phyloP scores from a whole-genome alignment of 208 protist genomes.

The Zelonia costaricensis region DNA sequence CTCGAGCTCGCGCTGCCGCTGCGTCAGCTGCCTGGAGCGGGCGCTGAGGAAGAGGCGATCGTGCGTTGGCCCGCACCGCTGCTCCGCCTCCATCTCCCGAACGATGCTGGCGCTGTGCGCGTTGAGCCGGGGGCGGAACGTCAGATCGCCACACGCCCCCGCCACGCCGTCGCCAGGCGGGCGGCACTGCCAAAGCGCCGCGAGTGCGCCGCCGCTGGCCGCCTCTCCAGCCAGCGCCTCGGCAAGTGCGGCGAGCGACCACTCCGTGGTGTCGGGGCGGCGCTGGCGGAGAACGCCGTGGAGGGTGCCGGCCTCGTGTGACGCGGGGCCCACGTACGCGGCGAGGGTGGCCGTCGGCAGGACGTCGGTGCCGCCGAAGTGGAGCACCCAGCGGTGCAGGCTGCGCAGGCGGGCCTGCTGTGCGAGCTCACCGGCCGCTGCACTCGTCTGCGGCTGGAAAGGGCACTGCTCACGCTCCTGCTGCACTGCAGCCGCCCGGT shows the following conservation, averaged over 20 bases:
- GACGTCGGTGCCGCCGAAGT: constrained; percentile 11
- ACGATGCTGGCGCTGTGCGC: constrained; percentile 22
- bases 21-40: constrained; percentile 35
- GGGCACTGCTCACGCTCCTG: constrained; percentile 6
- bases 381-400: constrained; percentile 24
- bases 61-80: constrained; percentile 29
- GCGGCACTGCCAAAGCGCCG: constrained; percentile 17
- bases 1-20: constrained; percentile 43
- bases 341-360: constrained; percentile 2
- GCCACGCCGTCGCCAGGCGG: constrained; percentile 10
- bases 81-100: constrained; percentile 8
- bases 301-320: constrained; percentile 15
- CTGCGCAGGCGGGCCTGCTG: constrained; percentile 18
- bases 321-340: constrained; percentile 7
- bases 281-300: neutral
- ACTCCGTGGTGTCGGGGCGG: constrained; percentile 11
- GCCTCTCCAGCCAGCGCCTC: neutral
- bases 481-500: constrained; percentile 1
- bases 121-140: constrained; percentile 44
- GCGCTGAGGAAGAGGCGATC: constrained; percentile 60
- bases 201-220: neutral
- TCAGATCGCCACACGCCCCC: constrained; percentile 19
- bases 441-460: constrained; percentile 19
- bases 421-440: constrained; percentile 3
- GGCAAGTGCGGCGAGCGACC: constrained; percentile 20